Base-by-base conservation (phyloP, 352 stramenopile species). In the Plasmopara halstedii region DNA sequence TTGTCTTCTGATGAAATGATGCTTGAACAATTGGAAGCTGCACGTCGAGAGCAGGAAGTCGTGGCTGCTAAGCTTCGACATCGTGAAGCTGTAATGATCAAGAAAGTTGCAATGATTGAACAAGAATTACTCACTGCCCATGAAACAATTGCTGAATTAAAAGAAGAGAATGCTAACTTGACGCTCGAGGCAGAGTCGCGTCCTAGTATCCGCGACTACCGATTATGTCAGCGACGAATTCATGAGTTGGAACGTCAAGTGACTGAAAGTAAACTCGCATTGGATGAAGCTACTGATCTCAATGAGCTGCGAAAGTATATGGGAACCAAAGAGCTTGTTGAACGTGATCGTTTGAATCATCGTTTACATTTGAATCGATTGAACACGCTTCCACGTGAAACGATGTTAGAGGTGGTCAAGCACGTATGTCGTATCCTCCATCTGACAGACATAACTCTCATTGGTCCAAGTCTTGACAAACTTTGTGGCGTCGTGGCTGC, bases 121-220 rank as follows among this genome's bases (percentile, higher is more conserved):
- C 63, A 75, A 18, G 75, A 95, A 36, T 45, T 95, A 14, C 49
- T 84, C 6, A 37, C 44, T 9, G 72, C 81, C 25, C 64, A 67
- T 15, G 73, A 88, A 35, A 73, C 58, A 3, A 83, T 92, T 20
- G 54, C 61, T 2, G 72, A 88, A 25, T 47, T 92, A 33, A 87
- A 84, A 52, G 77, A 92, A 27, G 78, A 91, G 39, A 90, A 92
- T 34, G 65, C 76, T 2, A 92, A 91, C 29, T 36, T 94, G 29
- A 67, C 59, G 15, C 35, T 90, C 14, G 83, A 92, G 42, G 69
- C 75, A 0, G 73, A 90, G 36, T 91, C 83, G 6, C 62, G 81
- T 18, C 81, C 83, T 29, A 90, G 69, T 38, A 93, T 95, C 46
- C 78, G 76, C 14, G 81, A 91, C 38, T 93, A 90, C 42, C 62